Evolutionary conservation across 1,284 basidiomycete species (phyloP).

Genomic region (Termitomyces sp.): DNA sequence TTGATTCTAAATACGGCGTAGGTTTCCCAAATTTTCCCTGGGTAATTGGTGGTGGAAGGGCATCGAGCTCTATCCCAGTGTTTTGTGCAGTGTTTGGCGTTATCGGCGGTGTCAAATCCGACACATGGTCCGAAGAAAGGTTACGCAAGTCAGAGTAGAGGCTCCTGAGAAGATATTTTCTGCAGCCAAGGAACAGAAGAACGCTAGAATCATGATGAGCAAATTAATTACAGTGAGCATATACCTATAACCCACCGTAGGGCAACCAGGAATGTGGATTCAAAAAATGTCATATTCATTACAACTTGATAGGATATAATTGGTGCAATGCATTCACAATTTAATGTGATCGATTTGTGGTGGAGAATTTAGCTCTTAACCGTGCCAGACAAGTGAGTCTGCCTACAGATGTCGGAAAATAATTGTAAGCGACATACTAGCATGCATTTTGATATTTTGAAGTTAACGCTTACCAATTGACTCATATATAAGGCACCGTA

Average conservation of each 20-base stretch:
- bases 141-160: slow-evolving; percentile 51
- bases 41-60: slow-evolving; percentile 41
- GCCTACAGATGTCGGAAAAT: background rate
- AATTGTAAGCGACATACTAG: too few relatives aligned
- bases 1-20: slow-evolving; percentile 8
- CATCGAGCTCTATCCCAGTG: slow-evolving; percentile 35
- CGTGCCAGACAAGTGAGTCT: background rate
- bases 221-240: background rate
- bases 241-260: slow-evolving; percentile 6
- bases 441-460: background rate
- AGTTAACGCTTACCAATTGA: too few relatives aligned
- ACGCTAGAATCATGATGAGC: slow-evolving; percentile 4
- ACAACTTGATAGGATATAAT: background rate
- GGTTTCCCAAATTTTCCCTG: slow-evolving; percentile 25
- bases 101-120: slow-evolving; percentile 9
- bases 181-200: slow-evolving; percentile 21
- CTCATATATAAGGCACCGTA: too few relatives aligned
- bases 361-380: background rate
- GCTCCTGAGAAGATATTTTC: slow-evolving; percentile 28
- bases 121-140: slow-evolving; percentile 27
- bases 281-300: slow-evolving; percentile 8
- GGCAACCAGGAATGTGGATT: slow-evolving; percentile 4
- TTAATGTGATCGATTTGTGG: slow-evolving; percentile 1
- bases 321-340: background rate
- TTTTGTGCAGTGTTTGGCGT: slow-evolving; percentile 6